Base-by-base conservation (phyloP, 2,329 filamentous ascomycete species). In the Colletotrichum cuscutae region DNA sequence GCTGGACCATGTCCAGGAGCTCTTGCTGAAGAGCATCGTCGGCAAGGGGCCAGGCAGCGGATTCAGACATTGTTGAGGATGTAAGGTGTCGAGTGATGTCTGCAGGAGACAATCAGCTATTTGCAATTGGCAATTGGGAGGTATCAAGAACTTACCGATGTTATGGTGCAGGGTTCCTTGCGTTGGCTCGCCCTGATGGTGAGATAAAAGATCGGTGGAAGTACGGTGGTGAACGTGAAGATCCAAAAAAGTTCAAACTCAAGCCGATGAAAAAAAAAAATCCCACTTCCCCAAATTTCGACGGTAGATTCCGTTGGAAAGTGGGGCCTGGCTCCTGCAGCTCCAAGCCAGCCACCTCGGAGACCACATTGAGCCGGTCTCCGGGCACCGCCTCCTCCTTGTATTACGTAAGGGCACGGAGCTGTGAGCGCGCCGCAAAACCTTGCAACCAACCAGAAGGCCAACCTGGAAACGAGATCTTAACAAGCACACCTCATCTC, bases 1-100 rank as follows among this genome's bases (percentile, higher is more conserved):
- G 92, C 86, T 96, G 94, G 75, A 95, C 88, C 68, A 95, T 89
- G 78, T 97, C 93, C 75, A 98, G 90, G 76, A 98, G 91, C 82
- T 95, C 92, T 86, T 95, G 92, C 68, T 93, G 90, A 76, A 97
- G 88, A 78, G 90, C 89, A 80, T 90, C 88, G 81, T 94, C 92
- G 83, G 93, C 92, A 81, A 93, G 82, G 74, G 92, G 92, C 91
- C 92, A 94, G 76, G 92, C 91, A 68, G 71, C 71, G 35, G 68
- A 71, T 53, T 67, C 71, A 73, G 71, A 54, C 71, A 73, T 73
- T 73, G 52, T 73, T 68, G 52, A 37, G 12, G 46, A 56, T 52
- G 58, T 73, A 42, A 42, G 71, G 22, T 24, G 60, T 57, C 57
- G 62, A 49, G 37, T 57, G 52, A 68, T 72, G 63, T 56, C 68